Conservation (phyloP, 495 filamentous ascomycete genomes). For the Aspergillus taichungensis region DNA sequence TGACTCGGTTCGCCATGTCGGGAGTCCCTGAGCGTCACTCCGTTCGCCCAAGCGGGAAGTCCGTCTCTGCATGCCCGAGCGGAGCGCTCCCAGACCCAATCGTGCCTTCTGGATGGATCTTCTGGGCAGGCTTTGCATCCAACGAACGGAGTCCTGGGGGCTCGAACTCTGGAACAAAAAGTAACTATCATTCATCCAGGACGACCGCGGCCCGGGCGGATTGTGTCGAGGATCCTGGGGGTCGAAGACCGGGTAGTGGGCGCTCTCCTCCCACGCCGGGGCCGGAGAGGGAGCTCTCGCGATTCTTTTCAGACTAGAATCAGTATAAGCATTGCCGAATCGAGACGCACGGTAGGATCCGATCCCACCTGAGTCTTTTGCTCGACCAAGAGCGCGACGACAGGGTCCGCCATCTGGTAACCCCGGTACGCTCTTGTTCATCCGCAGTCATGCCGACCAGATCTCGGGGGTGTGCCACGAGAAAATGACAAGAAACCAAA, state of each 20-base stretch:
- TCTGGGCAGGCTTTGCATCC: conserved; percentile 21
- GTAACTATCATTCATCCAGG: conserved; percentile 6
- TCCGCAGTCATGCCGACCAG: conserved; percentile 4
- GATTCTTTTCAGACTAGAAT: not conserved
- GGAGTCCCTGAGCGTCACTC: not conserved
- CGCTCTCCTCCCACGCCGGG: conserved; percentile 23
- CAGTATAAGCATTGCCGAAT: not conserved
- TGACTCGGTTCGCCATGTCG: conserved; percentile 7
- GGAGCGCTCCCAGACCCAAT: conserved; percentile 24
- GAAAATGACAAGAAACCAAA: not conserved
- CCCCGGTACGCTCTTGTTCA: not conserved
- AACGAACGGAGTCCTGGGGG: conserved; percentile 10
- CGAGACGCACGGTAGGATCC: not conserved
- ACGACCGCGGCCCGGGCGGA: conserved; percentile 5
- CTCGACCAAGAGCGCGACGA: conserved; percentile 14
- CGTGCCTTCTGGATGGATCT: conserved; percentile 27
- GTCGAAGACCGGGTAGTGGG: conserved; percentile 31
- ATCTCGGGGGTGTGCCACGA: not conserved
- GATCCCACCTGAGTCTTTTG: conserved; percentile 18
- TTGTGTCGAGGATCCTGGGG: conserved; percentile 29
- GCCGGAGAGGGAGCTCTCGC: conserved; percentile 4
- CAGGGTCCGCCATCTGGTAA: conserved; percentile 3
- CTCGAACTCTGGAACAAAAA: conserved; percentile 6
- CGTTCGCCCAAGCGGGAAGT: conserved; percentile 1
- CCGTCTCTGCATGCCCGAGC: conserved; percentile 18